phyloP scores from a whole-genome alignment of 805 yeast genomes.

The Metschnikowia proteae region DNA sequence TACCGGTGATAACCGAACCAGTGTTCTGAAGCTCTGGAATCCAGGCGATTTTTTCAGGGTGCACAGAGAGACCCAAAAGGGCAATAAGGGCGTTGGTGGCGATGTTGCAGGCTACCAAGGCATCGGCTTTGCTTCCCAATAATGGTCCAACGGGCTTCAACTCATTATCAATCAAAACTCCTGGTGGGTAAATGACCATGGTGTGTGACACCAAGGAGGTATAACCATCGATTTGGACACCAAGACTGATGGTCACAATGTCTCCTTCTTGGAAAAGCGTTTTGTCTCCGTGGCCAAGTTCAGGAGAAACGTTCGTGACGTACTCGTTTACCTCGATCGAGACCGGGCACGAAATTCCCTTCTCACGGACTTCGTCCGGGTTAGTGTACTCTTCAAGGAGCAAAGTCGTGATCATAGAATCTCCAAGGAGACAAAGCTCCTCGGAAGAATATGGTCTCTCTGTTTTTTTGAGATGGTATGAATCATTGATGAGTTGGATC shows the following conservation, averaged over 20 bases:
- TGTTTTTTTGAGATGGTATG: slow-evolving; percentile 57
- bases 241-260: slow-evolving; percentile 76
- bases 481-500: slow-evolving; percentile 61
- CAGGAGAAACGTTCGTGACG: slow-evolving; percentile 81
- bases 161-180: slow-evolving; percentile 31
- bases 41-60: slow-evolving; percentile 64
- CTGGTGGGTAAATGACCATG: slow-evolving; percentile 73
- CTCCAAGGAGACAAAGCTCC: slow-evolving; percentile 81
- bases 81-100: slow-evolving; percentile 85
- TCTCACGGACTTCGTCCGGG: slow-evolving; percentile 62
- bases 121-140: slow-evolving; percentile 83
- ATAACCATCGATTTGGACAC: slow-evolving; percentile 94
- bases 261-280: slow-evolving; percentile 68
- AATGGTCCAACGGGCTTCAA: slow-evolving; percentile 70
- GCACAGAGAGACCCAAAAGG: slow-evolving; percentile 64
- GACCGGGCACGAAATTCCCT: slow-evolving; percentile 92
- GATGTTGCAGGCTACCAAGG: slow-evolving; percentile 80
- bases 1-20: slow-evolving; percentile 53
- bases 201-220: slow-evolving; percentile 87
- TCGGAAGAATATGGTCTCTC: slow-evolving; percentile 49
- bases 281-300: slow-evolving; percentile 53
- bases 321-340: slow-evolving; percentile 80
- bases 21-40: slow-evolving; percentile 23
- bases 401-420: slow-evolving; percentile 63
- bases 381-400: slow-evolving; percentile 56